These are phyloP conservation scores for Gossypium laxum DNA, from an alignment of 441 rosid species.

Conservation along the genomic window DNA sequence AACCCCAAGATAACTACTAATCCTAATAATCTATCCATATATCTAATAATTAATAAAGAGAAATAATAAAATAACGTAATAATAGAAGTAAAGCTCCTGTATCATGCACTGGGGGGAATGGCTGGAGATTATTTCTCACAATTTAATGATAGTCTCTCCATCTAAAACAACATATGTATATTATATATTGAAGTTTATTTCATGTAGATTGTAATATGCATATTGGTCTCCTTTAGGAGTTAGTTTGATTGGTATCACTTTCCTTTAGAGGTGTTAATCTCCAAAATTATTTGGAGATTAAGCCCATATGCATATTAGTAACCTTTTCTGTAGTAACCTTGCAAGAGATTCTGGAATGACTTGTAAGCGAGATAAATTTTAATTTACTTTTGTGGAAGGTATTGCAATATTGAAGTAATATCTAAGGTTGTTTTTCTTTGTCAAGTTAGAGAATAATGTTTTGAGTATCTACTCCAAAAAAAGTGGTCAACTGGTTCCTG, in stretches of 20 bases:
- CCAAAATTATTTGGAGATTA: neutral
- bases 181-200: neutral
- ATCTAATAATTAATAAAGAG: no score
- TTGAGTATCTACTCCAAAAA: neutral
- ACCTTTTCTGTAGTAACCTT: neutral
- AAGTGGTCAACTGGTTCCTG: neutral
- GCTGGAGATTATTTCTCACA: neutral
- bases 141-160: neutral
- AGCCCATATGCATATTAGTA: neutral
- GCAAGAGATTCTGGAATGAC: neutral
- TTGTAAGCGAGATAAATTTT: neutral
- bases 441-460: neutral
- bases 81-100: neutral
- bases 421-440: neutral
- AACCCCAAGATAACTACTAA: neutral
- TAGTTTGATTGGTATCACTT: neutral
- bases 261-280: neutral
- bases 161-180: neutral
- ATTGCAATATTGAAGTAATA: neutral
- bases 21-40: neutral
- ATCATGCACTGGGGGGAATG: neutral
- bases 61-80: no score
- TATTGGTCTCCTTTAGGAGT: neutral
- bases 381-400: neutral
- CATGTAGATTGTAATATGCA: neutral